These are phyloP conservation scores for Geum urbanum DNA, from an alignment of 306 rosid genomes.

Conservation along the genomic window DNA sequence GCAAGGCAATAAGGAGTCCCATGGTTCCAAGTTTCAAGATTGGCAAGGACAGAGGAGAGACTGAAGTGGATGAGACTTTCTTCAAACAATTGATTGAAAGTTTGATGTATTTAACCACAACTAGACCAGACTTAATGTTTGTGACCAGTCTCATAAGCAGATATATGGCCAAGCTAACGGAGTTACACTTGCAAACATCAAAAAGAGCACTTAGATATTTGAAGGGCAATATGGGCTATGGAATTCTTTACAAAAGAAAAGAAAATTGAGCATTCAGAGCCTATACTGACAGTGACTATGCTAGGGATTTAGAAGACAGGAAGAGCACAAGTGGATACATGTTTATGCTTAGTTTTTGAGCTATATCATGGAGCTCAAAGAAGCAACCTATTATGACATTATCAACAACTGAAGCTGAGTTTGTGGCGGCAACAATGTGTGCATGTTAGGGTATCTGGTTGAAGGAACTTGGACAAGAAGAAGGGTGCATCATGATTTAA, in stretches of 20 bases:
- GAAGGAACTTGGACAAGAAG: not conserved
- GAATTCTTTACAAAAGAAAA: too few species aligned
- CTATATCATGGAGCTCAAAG: too few species aligned
- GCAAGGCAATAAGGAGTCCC: not conserved
- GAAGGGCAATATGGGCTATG: too few species aligned
- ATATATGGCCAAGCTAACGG: not conserved
- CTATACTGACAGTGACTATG: too few species aligned
- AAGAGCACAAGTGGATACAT: too few species aligned
- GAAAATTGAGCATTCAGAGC: too few species aligned
- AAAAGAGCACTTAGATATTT: too few species aligned
- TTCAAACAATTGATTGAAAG: constrained; percentile 9
- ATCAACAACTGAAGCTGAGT: too few species aligned
- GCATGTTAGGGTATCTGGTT: not conserved
- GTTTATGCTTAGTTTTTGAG: too few species aligned
- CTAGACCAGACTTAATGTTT: not conserved
- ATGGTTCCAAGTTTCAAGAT: not conserved
- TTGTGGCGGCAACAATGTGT: not conserved
- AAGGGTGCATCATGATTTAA: not conserved
- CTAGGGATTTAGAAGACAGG: too few species aligned
- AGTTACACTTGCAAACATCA: not conserved
- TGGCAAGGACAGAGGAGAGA: not conserved
- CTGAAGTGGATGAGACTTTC: not conserved
- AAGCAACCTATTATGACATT: too few species aligned
- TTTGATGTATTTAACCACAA: not conserved
- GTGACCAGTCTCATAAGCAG: not conserved